Base-by-base conservation (phyloP, 139 green algal species). In the Volvox reticuliferus region DNA sequence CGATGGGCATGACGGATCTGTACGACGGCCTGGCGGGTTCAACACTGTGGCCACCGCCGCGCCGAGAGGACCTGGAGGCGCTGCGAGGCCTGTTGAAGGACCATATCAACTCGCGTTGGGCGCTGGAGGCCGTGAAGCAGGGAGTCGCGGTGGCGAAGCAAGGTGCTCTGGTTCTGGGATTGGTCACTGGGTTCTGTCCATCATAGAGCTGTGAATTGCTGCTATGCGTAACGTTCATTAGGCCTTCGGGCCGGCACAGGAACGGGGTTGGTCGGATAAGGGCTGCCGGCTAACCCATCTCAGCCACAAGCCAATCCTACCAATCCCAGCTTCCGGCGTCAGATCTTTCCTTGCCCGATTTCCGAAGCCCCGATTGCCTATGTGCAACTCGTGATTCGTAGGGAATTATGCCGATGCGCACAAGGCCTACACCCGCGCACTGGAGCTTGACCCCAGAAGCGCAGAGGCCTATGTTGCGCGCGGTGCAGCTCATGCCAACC, bases 401-500 rank as follows among this genome's bases (percentile, higher is more conserved):
- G 93, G 93, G 24, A 84, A 95, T 6, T 94, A 94, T 83, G 32
- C 84, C 32, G 75, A 91, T 22, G 93, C 93, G 0, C 36, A 91
- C 33, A 69, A 82, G 28, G 92, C 62, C 69, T 95, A 95, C 44
- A 55, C 88, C 44, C 86, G 92, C 22, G 93, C 93, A 16, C 84
- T 95, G 68, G 78, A 93, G 83, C 83, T 95, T 20, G 71, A 95
- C 88, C 76, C 89, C 2, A 5, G 32, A 50, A 93, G 81, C 82
- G 78, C 69, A 1, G 92, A 95, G 67, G 93, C 92, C 12, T 73
- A 78, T 1, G 92, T 95, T 22, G 93, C 93, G 1, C 87, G 92
- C 0, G 93, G 93, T 35, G 93, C 93, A n/a, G 93, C 93, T n/a
- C 71, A 86, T 36, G 93, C 93, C 82, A 95, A 89, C 92, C 82